Evolutionary conservation across 163 green algal species (phyloP).

Genomic region (Scenedesmus sp.): DNA sequence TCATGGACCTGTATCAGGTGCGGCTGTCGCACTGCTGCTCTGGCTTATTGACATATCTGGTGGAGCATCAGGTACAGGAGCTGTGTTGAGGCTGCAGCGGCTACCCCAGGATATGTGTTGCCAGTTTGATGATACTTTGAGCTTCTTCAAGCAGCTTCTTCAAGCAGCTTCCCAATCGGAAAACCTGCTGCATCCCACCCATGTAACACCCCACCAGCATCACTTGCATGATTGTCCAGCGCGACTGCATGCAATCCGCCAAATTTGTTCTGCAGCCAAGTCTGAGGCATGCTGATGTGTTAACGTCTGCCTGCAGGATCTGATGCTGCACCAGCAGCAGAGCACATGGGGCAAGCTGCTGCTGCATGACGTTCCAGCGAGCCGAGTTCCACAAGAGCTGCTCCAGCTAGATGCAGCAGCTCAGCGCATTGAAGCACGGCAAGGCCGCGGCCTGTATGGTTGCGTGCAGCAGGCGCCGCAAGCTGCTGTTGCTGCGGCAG

Average conservation of each 20-base stretch:
- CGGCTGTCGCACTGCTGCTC: background rate
- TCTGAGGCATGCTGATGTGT: background rate
- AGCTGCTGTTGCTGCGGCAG: background rate
- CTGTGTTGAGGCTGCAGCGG: background rate
- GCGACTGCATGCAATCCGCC: no score
- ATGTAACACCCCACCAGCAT: no score
- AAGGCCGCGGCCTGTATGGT: background rate
- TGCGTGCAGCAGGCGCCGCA: conserved; percentile 2
- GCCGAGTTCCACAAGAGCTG: background rate
- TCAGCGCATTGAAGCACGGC: background rate
- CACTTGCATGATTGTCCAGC: no score
- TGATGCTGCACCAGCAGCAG: conserved; percentile 3
- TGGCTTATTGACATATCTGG: no score
- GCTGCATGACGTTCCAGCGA: background rate
- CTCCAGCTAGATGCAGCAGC: background rate
- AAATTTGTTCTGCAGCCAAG: no score
- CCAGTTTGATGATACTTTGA: no score
- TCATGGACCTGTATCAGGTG: conserved; percentile 38
- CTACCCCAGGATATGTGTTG: background rate
- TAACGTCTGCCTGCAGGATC: background rate
- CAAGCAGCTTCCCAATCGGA: no score
- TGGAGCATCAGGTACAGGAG: background rate
- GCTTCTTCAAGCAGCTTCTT: no score
- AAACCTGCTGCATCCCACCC: no score
- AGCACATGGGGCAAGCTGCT: conserved; percentile 13